Evolutionary conservation across 148 eudicot species (phyloP).

Genomic region (Rhododendron griersonianum): DNA sequence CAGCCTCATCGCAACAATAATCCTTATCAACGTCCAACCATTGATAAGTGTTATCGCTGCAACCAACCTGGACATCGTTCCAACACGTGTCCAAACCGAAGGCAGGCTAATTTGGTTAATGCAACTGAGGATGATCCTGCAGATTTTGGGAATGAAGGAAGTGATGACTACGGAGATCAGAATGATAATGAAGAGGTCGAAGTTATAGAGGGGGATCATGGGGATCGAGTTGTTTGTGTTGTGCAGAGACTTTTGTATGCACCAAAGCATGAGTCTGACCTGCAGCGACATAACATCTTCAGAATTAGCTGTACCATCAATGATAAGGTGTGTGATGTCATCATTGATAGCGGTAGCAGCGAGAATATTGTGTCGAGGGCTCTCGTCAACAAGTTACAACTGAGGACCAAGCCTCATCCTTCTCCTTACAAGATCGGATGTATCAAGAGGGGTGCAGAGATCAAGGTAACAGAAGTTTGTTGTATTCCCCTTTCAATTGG

Average conservation of each 20-base stretch:
- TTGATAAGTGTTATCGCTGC: background rate
- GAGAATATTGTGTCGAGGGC: background rate
- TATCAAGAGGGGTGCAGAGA: background rate
- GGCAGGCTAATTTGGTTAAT: background rate
- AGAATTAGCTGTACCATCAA: background rate
- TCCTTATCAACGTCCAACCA: no score
- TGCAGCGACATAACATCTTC: constrained; percentile 2
- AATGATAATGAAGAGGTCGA: no score
- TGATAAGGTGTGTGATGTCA: background rate
- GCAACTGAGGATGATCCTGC: background rate
- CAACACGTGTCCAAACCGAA: background rate
- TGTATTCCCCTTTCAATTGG: background rate
- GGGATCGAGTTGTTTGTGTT: no score
- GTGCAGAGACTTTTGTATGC: no score
- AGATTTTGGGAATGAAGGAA: background rate
- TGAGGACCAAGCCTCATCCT: background rate
- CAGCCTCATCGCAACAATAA: no score
- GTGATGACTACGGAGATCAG: no score
- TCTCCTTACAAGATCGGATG: background rate
- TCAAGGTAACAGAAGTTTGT: background rate
- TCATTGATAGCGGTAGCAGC: background rate
- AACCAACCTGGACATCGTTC: background rate
- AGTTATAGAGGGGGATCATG: no score
- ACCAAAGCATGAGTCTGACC: no score
- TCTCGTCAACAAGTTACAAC: background rate